Conservation (phyloP, 257 asterid species). For the Prunella vulgaris region DNA sequence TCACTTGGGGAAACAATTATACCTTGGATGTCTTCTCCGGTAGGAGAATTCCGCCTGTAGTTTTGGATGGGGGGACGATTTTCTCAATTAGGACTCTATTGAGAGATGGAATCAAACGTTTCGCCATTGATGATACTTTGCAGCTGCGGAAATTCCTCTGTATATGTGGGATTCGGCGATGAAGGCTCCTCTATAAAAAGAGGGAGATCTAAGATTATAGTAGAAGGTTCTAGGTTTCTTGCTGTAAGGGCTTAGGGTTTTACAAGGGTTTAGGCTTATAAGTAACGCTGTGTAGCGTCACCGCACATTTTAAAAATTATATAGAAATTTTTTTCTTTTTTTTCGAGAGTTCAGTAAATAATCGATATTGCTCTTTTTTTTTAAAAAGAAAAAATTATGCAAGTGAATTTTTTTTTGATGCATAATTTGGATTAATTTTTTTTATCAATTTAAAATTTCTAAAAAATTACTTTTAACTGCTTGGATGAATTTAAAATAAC, state of each 20-base stretch:
- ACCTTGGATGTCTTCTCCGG: conserved; percentile 87
- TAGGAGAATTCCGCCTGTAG: conserved; percentile 81
- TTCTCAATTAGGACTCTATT: conserved; percentile 90
- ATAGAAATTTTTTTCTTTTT: no score
- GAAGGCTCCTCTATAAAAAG: neutral
- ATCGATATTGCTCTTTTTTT: no score
- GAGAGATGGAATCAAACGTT: conserved; percentile 71
- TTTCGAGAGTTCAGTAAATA: no score
- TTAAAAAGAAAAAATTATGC: no score
- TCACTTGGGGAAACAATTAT: neutral
- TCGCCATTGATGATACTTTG: conserved; percentile 44
- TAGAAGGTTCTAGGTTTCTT: conserved; percentile 49
- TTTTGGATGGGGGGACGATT: conserved; percentile 68
- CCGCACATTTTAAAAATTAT: neutral
- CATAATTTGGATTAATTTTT: no score
- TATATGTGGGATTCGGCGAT: neutral
- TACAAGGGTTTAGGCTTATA: conserved; percentile 23
- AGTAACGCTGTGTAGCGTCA: neutral
- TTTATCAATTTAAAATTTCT: no score
- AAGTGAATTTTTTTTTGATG: no score
- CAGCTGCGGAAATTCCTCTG: neutral
- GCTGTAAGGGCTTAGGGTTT: conserved; percentile 33
- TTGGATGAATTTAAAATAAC: no score
- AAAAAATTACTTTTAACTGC: no score
- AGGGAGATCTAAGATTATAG: conserved; percentile 11